phyloP scores from a whole-genome alignment of 2,329 filamentous ascomycete genomes.

The Pseudogymnoascus sp. region DNA sequence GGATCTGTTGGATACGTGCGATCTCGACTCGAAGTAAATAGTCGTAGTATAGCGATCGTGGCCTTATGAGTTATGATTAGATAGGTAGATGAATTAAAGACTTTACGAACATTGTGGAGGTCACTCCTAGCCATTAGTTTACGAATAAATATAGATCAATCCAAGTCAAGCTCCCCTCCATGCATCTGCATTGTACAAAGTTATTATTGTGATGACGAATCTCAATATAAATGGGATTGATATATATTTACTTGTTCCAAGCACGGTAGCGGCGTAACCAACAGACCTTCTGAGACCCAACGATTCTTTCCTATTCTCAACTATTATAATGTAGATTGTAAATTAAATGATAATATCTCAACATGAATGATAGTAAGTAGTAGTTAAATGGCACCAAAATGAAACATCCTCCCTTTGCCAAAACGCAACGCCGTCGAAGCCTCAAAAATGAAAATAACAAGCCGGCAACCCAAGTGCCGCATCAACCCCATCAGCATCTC shows the following conservation, averaged over 20 bases:
- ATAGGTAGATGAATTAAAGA: background rate
- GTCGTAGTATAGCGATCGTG: background rate
- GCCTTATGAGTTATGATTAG: background rate
- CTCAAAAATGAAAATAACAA: background rate
- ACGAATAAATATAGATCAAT: no score
- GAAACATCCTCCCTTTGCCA: background rate
- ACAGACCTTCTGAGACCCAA: background rate
- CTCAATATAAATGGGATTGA: no score
- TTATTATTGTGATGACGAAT: no score
- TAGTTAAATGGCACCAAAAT: background rate
- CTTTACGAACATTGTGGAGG: background rate
- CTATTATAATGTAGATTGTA: background rate
- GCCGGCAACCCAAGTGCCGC: background rate
- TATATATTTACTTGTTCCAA: no score
- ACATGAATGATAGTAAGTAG: background rate
- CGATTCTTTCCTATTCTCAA: background rate
- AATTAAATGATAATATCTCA: background rate
- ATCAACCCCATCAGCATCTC: background rate
- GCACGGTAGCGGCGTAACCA: no score
- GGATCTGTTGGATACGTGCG: slow-evolving; percentile 22
- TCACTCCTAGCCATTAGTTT: background rate
- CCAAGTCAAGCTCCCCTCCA: no score
- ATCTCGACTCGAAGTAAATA: slow-evolving; percentile 5
- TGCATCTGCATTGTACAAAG: no score
- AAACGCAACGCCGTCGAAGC: background rate